Evolutionary conservation across 345 rosid genomes (phyloP), one percentile per base, ranked within the genome.

Genomic region (Garcia nutans): DNA sequence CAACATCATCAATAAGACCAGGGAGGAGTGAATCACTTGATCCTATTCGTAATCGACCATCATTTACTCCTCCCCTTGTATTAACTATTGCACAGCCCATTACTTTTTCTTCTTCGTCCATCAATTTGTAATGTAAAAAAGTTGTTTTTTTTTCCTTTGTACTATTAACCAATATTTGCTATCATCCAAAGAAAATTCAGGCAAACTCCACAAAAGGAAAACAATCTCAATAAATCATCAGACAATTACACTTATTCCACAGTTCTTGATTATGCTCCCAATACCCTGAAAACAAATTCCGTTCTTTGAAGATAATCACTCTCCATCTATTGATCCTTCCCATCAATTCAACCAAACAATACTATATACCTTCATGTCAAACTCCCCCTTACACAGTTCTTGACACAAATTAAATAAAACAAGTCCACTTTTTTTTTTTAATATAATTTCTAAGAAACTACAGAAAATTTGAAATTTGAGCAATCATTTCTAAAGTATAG

Each of bases 1-100:
- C 89, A 68, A 87, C 95, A 68, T 92, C 97, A 72, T 90, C 94
- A 23, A 87, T 81, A 68, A 92, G 93, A 71, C 97, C 95, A 10
- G 94, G 95, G 76, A 92, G 86, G 78, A 92, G 82, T 6, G 88
- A 86, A 82, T 89, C 93, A 79, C 84, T 87, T 77, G 90, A 83
- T 88, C 87, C 88, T 69, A 81, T 64, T 70, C 76, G 77, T 42
- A 72, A 78, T 33, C 81, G 84, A 80, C 88, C 88, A 82, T 91
- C 84, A 72, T 82, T 81, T 74, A 85, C 86, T 88, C 82, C 86
- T 70, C 74, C 86, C 82, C 70, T 79, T 20, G 69, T 71, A 63
- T 73, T 86, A 76, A 68, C 70, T 44, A 56, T 62, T 6, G 62
- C 57, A 72, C 41, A 64, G 72, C 74, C 74, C 82, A 73, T 70